Percentiles rank a stretch among this genome's conserved stretches.
Conservation (phyloP, 2,329 filamentous ascomycete genomes). For the Pseudocercospora ulei region DNA sequence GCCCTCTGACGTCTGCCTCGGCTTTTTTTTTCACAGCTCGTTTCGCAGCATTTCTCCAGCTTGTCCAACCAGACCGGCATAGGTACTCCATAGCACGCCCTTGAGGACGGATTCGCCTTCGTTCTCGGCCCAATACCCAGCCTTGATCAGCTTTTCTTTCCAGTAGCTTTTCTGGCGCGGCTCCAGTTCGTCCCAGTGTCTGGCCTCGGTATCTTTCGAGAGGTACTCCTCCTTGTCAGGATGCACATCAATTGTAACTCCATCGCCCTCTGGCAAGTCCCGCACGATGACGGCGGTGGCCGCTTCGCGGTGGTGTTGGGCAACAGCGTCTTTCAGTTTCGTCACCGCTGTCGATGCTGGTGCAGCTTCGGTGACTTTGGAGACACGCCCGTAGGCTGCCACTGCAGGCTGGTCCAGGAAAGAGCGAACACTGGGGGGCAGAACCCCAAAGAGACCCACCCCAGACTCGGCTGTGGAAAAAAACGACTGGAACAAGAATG, state of each 20-base stretch:
- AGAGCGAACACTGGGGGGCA: constrained; percentile 45
- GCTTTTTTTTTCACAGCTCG: constrained; percentile 3
- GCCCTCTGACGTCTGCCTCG: neutral
- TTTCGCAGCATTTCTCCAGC: constrained; percentile 3
- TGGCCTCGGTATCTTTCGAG: constrained; percentile 42
- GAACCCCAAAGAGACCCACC: constrained; percentile 45
- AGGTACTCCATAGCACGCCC: constrained; percentile 66
- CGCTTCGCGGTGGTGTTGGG: constrained; percentile 20
- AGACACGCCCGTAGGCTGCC: constrained; percentile 16
- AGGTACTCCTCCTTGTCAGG: constrained; percentile 38
- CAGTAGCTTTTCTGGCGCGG: constrained; percentile 55
- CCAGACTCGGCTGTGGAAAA: constrained; percentile 33
- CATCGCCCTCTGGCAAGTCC: constrained; percentile 32
- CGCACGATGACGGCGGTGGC: constrained; percentile 36
- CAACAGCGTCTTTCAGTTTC: constrained; percentile 14
- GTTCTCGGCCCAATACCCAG: constrained; percentile 68
- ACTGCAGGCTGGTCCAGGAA: constrained; percentile 24
- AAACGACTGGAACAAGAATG: constrained; percentile 56
- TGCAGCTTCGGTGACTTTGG: constrained; percentile 12
- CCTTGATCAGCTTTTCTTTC: constrained; percentile 57
- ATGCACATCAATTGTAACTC: constrained; percentile 33
- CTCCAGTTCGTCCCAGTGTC: constrained; percentile 61
- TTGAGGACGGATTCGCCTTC: constrained; percentile 69
- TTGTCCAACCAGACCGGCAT: constrained; percentile 5
- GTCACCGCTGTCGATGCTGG: constrained; percentile 7